These are phyloP conservation scores for Aspergillus viridinutans DNA, from an alignment of 2,329 filamentous ascomycete species.

Conservation along the genomic window DNA sequence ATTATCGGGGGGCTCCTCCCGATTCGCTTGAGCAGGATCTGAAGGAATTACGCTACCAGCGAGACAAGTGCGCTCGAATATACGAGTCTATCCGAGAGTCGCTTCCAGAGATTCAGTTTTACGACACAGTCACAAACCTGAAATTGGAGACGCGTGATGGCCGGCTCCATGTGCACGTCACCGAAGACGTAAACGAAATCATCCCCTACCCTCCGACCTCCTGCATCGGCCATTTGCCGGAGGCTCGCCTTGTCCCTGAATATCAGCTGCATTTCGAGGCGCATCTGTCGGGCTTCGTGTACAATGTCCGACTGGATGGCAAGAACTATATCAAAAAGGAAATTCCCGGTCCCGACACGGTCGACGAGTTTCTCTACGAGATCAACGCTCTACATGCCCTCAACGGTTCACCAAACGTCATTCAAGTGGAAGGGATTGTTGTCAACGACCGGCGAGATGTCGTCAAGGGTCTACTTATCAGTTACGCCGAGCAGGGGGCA, in stretches of 20 bases:
- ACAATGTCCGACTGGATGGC: constrained; percentile 73
- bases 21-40: constrained; percentile 85
- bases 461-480: constrained; percentile 86
- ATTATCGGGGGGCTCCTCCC: constrained; percentile 76
- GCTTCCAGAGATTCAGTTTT: constrained; percentile 89
- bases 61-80: constrained; percentile 88
- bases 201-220: constrained; percentile 75
- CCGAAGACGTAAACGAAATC: constrained; percentile 95
- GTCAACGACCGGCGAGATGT: constrained; percentile 69
- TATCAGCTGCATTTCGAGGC: constrained; percentile 77
- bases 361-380: constrained; percentile 96
- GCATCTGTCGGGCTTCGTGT: constrained; percentile 95
- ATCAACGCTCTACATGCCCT: constrained; percentile 88
- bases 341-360: constrained; percentile 89
- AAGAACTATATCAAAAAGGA: constrained; percentile 89
- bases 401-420: constrained; percentile 68
- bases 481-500: constrained; percentile 79
- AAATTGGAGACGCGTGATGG: constrained; percentile 87
- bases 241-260: constrained; percentile 57
- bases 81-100: constrained; percentile 94
- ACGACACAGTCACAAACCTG: constrained; percentile 90
- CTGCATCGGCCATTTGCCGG: constrained; percentile 66
- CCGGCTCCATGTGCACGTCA: constrained; percentile 89
- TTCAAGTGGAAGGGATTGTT: constrained; percentile 81
- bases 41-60: constrained; percentile 70